Base-by-base conservation (phyloP, 1,284 basidiomycete genomes). In the Irpex sp. region DNA sequence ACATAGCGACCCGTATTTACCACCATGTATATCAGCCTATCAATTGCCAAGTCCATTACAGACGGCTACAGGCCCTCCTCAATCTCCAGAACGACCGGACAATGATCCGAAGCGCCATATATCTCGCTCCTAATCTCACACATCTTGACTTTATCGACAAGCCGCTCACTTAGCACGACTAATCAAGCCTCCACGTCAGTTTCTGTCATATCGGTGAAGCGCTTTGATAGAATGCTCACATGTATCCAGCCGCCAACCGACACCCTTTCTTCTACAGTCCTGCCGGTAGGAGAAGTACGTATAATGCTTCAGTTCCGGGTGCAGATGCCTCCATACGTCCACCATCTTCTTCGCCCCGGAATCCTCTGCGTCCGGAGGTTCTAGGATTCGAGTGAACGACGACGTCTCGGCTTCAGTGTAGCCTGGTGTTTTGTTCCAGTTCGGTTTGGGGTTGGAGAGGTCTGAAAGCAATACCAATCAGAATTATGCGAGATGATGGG, bases 271-370 rank as follows among this genome's bases (percentile, higher is more conserved):
- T 51, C 94, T 79, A 72, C 91, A 93, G 65, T 92, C 86, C 75
- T 94, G 94, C 26, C 93, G 84, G 74, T 92, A 95, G 5, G 89
- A 90, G 67, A 92, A 96, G 74, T 95, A 96, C 0, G 91, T 92
- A 74, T 91, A 96, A 68, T 93, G 87, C 17, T 76, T 77, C 31
- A 81, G 77, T 38, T 85, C 81, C 2, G 92, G 92, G 72, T 96
- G 87, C n/a, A 81, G 74, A 36, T 84, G 77, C 60, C 94, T 82
- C 94, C 94, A 96, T 34, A 93, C 78, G 68, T 96, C 94, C 58
- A 93, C 80, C 62, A 95, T 91, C 68, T 83, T 85, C 61, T 73
- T 70, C 6, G 74, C 54, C 54, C 71, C 73, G 2, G 72, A 62
- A 5, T 58, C 21, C 26, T 67, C 59, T 15, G 70, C 67, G 6